phyloP scores from a whole-genome alignment of 2,329 filamentous ascomycete genomes.

The Colletotrichum shisoi region DNA sequence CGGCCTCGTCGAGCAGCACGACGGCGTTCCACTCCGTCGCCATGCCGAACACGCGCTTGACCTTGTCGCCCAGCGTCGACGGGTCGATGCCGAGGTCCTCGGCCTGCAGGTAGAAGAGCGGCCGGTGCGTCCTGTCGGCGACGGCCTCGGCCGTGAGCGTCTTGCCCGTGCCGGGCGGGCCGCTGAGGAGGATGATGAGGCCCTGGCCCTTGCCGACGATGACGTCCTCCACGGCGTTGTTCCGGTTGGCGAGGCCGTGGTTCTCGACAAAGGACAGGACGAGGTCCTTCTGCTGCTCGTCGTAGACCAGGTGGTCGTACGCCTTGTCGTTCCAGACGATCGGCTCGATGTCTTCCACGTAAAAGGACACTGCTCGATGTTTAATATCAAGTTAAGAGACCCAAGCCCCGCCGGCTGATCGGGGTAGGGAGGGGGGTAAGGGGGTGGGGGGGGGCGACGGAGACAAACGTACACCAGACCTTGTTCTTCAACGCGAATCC shows the following conservation, averaged over 20 bases:
- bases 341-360: slow-evolving; percentile 53
- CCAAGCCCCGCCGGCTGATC: too few species aligned
- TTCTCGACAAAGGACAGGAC: slow-evolving; percentile 59
- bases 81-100: slow-evolving; percentile 59
- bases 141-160: slow-evolving; percentile 56
- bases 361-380: slow-evolving; percentile 44
- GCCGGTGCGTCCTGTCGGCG: slow-evolving; percentile 53
- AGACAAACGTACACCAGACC: slow-evolving; percentile 51
- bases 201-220: slow-evolving; percentile 55
- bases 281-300: slow-evolving; percentile 57
- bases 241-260: slow-evolving; percentile 44
- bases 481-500: slow-evolving; percentile 59
- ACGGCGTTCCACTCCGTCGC: slow-evolving; percentile 61
- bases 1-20: slow-evolving; percentile 62
- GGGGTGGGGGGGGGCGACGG: too few species aligned
- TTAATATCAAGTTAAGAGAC: background rate
- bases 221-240: slow-evolving; percentile 49
- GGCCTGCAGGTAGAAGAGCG: slow-evolving; percentile 56
- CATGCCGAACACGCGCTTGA: slow-evolving; percentile 58
- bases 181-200: slow-evolving; percentile 56
- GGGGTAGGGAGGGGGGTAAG: too few species aligned
- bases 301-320: slow-evolving; percentile 57
- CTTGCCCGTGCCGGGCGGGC: slow-evolving; percentile 58
- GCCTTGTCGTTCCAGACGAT: slow-evolving; percentile 57
- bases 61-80: slow-evolving; percentile 54